Base-by-base conservation (phyloP, 2,329 filamentous ascomycete species). In the Raffaelea deltoideospora region DNA sequence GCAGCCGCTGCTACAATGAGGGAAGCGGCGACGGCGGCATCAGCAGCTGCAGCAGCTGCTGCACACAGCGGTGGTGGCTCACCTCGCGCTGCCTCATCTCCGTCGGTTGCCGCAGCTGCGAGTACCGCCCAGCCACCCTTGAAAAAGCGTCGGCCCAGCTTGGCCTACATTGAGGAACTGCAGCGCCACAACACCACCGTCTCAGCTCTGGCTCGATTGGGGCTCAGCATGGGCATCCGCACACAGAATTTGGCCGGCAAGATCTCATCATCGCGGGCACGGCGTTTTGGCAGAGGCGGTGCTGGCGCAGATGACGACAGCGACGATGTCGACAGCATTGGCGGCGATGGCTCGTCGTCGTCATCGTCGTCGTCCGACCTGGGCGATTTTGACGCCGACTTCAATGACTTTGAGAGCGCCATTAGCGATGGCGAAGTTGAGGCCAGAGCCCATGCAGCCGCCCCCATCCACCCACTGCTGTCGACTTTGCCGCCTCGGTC, bases 221-320 rank as follows among this genome's bases (percentile, higher is more conserved):
- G 76, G 3, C 65, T 82, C 18, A 81, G 64, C 45, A 64, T 84
- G 42, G 78, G 79, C 2, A 87, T 88, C 57, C 76, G 77, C 44
- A 86, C 82, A 3, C 79, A 86, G 44, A 73, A 75, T 38, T 58
- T 92, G 2, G 67, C 74, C 9, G 66, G 72, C 39, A 69, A 73
- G 19, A 67, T 79, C 14, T 24, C 22, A 11, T 11, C 7, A 7
- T 24, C 22, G 11, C 22, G 11, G 22, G 22, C 22, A 24, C 22
- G 11, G 7, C 22, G 22, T 7, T 11, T 7, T 10, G 60, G 82
- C 4, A 60, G 30, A 10, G 53, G 59, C 11, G 50, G 47, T 30
- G 47, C 50, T 17, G 47, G 45, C 36, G 46, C 47, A 10, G 46
- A 48, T 18, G 46, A 46, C 2, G 45, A 46, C 14, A 41, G 42